These are phyloP conservation scores for Agrocybe pediades DNA, from an alignment of 768 basidiomycete species.

Conservation along the genomic window DNA sequence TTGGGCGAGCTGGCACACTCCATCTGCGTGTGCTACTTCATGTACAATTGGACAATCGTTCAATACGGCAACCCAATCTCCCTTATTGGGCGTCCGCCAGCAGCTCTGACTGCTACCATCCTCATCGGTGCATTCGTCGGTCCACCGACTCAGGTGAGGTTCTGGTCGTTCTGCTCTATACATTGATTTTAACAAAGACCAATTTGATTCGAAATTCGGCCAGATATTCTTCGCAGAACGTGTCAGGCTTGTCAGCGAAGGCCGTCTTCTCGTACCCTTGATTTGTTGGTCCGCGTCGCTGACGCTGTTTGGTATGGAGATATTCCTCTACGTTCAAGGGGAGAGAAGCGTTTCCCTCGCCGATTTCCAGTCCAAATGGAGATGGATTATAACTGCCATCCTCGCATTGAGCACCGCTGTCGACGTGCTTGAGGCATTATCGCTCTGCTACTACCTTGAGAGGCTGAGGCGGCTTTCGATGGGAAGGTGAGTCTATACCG, in stretches of 20 bases:
- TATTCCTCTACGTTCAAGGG: not conserved
- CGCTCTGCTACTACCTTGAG: not conserved
- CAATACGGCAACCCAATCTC: not conserved
- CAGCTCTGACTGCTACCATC: not conserved
- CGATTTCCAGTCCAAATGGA: not conserved
- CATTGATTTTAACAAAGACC: no score
- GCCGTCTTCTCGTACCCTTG: not conserved
- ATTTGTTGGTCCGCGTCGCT: not conserved
- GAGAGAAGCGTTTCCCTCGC: not conserved
- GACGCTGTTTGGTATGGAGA: not conserved
- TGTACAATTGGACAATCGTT: conserved; percentile 4
- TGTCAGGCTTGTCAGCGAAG: conserved; percentile 6
- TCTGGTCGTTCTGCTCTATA: not conserved
- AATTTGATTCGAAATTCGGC: not conserved
- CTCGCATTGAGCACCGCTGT: not conserved
- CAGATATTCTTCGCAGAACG: conserved; percentile 13
- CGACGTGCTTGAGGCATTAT: conserved; percentile 1
- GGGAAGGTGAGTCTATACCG: not conserved
- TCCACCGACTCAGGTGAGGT: not conserved
- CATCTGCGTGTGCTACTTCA: conserved; percentile 4
- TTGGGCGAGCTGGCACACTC: conserved; percentile 3
- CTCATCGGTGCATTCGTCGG: conserved; percentile 2
- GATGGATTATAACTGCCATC: not conserved
- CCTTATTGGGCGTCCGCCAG: not conserved
- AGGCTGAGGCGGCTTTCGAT: not conserved